Evolutionary conservation across 2,329 filamentous ascomycete species (phyloP).

Genomic region (Trichoderma asperellum): DNA sequence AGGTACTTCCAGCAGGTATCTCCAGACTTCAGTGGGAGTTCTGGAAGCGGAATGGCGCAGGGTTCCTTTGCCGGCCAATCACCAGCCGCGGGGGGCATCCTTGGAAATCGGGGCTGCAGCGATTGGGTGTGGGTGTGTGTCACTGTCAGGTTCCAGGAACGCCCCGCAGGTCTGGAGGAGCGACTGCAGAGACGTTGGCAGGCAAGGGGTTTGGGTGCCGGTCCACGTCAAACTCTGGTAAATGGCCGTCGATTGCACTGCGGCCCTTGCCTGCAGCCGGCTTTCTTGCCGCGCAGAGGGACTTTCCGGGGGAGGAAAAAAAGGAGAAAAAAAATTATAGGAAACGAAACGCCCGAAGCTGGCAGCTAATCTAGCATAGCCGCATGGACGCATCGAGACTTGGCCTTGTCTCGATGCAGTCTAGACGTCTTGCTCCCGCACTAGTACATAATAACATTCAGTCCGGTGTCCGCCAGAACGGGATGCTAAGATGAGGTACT

Average conservation of each 20-base stretch:
- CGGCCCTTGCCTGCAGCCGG: neutral
- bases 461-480: neutral
- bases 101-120: conserved; percentile 42
- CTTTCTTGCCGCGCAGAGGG: neutral
- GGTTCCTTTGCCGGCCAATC: conserved; percentile 32
- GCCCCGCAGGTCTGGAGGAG: conserved; percentile 36
- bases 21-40: conserved; percentile 3
- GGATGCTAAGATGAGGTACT: neutral
- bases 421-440: neutral
- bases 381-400: conserved; percentile 4
- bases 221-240: neutral
- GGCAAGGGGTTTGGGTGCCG: neutral
- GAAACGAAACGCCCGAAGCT: neutral
- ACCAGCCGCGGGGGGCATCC: conserved; percentile 41
- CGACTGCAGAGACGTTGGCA: neutral
- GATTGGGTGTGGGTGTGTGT: conserved; percentile 29
- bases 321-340: neutral
- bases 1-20: neutral
- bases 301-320: neutral
- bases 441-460: neutral
- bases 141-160: conserved; percentile 41
- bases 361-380: conserved; percentile 2
- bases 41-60: conserved; percentile 30
- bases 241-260: neutral
- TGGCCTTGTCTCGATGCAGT: neutral